phyloP scores from a whole-genome alignment of 257 asterid genomes.

The Primulina tabacum region DNA sequence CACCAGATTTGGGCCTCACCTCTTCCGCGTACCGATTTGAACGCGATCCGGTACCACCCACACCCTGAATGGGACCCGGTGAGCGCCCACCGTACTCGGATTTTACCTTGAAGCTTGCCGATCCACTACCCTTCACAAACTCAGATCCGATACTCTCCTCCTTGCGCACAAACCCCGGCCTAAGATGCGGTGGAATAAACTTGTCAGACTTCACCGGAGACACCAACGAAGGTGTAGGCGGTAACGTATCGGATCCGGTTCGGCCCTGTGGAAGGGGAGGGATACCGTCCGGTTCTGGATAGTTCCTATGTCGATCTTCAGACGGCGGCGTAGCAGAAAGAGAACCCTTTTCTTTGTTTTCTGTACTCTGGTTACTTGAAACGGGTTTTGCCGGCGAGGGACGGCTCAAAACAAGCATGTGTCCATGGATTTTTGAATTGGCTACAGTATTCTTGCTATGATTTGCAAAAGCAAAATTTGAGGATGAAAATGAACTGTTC shows the following conservation, averaged over 20 bases:
- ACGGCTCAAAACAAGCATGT: constrained; percentile 76
- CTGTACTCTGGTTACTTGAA: constrained; percentile 35
- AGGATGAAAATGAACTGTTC: constrained; percentile 23
- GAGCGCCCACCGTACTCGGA: constrained; percentile 31
- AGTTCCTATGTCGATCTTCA: constrained; percentile 38
- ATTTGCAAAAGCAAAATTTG: constrained; percentile 25
- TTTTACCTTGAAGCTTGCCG: constrained; percentile 32
- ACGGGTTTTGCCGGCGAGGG: constrained; percentile 55
- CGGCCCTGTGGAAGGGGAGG: constrained; percentile 71
- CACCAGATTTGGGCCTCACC: constrained; percentile 70
- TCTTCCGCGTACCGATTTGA: constrained; percentile 36
- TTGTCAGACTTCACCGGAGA: constrained; percentile 41
- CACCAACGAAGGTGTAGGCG: constrained; percentile 32
- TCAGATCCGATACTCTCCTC: constrained; percentile 61
- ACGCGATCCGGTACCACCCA: constrained; percentile 32
- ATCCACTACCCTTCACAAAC: constrained; percentile 39
- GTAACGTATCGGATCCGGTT: constrained; percentile 50
- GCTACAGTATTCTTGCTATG: constrained; percentile 40
- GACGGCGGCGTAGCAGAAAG: constrained; percentile 25
- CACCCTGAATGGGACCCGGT: constrained; percentile 29
- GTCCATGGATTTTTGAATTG: constrained; percentile 76
- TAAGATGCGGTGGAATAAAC: constrained; percentile 76
- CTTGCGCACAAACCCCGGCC: constrained; percentile 76
- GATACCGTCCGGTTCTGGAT: constrained; percentile 38
- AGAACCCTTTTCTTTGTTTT: constrained; percentile 24